A percentile compares a stretch with the other conserved stretches of the same genome.
phyloP scores from a whole-genome alignment of 495 filamentous ascomycete species.

The Tuber magnatum region DNA sequence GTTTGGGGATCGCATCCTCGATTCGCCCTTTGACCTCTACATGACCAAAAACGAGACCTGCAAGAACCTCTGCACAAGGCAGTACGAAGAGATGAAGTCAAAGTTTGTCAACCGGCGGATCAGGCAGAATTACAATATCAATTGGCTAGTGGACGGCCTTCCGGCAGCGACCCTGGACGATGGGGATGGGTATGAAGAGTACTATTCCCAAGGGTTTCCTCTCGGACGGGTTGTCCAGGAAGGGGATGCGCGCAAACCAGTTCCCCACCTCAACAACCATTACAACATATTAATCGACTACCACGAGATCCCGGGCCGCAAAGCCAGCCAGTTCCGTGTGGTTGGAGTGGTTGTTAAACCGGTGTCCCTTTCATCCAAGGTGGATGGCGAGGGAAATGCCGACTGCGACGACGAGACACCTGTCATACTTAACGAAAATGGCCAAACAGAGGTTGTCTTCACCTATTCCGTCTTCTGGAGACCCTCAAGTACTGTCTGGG shows the following conservation, averaged over 20 bases:
- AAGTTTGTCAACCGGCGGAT: conserved; percentile 78
- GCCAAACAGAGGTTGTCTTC: conserved; percentile 65
- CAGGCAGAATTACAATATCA: conserved; percentile 72
- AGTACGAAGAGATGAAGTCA: conserved; percentile 60
- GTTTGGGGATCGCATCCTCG: conserved; percentile 91
- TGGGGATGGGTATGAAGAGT: conserved; percentile 63
- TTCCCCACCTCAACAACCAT: conserved; percentile 70
- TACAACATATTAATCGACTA: conserved; percentile 92
- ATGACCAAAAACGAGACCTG: conserved; percentile 82
- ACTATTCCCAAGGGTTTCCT: conserved; percentile 82
- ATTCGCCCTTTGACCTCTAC: conserved; percentile 77
- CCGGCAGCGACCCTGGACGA: conserved; percentile 72
- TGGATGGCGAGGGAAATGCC: conserved; percentile 47
- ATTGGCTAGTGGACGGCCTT: conserved; percentile 91
- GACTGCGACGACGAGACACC: conserved; percentile 43
- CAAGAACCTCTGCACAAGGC: conserved; percentile 60
- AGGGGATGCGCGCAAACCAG: conserved; percentile 8
- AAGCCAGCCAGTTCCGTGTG: conserved; percentile 62
- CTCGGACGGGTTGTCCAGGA: conserved; percentile 53
- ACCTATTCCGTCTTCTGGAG: conserved; percentile 89
- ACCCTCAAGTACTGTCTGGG: conserved; percentile 73
- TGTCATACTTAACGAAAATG: conserved; percentile 58
- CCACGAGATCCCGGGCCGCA: conserved; percentile 59
- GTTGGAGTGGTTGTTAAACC: conserved; percentile 87
- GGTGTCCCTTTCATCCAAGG: conserved; percentile 58